Percentiles rank a stretch among this genome's conserved stretches.
Conservation (phyloP, 2,329 filamentous ascomycete species). For the Cladosporium oxysporum region DNA sequence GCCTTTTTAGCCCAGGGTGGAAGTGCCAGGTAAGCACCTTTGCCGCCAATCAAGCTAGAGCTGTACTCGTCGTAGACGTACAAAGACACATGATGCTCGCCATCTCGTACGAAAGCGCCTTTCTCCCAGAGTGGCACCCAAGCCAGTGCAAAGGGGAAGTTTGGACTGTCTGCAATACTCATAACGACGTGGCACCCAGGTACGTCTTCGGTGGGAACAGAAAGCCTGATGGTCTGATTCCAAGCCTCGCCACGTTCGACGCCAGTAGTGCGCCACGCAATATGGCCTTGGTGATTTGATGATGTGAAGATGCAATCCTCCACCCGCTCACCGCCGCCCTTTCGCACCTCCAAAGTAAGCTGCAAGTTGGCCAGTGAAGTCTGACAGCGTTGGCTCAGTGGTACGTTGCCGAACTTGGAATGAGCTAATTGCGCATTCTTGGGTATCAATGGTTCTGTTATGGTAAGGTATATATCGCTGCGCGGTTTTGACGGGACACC, state of each 20-base stretch:
- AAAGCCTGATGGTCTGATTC: constrained; percentile 84
- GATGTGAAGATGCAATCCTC: constrained; percentile 85
- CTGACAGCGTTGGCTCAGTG: constrained; percentile 59
- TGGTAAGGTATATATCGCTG: constrained; percentile 92
- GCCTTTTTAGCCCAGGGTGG: constrained; percentile 78
- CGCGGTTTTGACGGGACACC: constrained; percentile 84
- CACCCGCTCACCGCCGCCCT: constrained; percentile 74
- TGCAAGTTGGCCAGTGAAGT: constrained; percentile 75
- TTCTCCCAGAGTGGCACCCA: constrained; percentile 94
- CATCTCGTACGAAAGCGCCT: constrained; percentile 85
- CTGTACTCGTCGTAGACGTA: constrained; percentile 94
- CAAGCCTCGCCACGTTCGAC: constrained; percentile 78
- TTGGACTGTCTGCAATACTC: constrained; percentile 82
- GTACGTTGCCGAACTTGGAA: constrained; percentile 78
- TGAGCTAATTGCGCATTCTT: constrained; percentile 65
- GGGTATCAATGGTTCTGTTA: constrained; percentile 76
- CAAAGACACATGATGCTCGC: constrained; percentile 74
- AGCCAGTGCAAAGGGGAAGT: constrained; percentile 84
- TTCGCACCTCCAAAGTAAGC: constrained; percentile 84
- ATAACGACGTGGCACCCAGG: constrained; percentile 82
- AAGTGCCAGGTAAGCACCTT: constrained; percentile 81
- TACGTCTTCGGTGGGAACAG: constrained; percentile 77
- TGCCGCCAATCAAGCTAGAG: constrained; percentile 69
- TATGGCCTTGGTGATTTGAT: constrained; percentile 75
- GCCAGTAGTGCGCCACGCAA: constrained; percentile 85